Percentiles rank a stretch among this genome's conserved stretches.
Evolutionary conservation across 495 filamentous ascomycete species (phyloP).

Genomic region (Niebla homalea): DNA sequence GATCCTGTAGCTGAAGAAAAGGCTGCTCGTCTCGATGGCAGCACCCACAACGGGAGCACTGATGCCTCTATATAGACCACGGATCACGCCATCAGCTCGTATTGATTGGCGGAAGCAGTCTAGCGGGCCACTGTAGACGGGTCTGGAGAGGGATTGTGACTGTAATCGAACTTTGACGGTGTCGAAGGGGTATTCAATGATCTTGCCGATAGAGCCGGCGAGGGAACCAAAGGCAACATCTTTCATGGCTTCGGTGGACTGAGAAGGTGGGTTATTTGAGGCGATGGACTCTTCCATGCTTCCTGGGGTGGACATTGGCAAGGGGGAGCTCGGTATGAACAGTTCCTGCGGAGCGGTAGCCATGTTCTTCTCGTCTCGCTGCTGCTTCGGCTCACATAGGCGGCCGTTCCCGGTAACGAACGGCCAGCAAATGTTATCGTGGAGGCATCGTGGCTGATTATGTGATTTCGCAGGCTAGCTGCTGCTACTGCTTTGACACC

Average conservation of each 20-base stretch:
- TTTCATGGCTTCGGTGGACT: slow-evolving; percentile 52
- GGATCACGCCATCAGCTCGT: slow-evolving; percentile 53
- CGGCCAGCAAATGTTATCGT: slow-evolving; percentile 1
- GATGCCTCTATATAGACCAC: slow-evolving; percentile 84
- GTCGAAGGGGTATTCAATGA: slow-evolving; percentile 97
- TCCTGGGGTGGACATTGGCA: neutral
- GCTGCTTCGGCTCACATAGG: neutral
- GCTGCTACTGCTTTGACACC: too few relatives aligned
- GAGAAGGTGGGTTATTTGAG: neutral
- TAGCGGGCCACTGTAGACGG: slow-evolving; percentile 75
- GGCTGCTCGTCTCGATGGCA: slow-evolving; percentile 79
- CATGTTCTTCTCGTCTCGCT: too few relatives aligned
- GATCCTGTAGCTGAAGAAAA: slow-evolving; percentile 79
- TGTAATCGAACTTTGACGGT: slow-evolving; percentile 77
- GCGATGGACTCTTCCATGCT: neutral
- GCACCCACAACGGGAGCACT: slow-evolving; percentile 83
- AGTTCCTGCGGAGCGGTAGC: too few relatives aligned
- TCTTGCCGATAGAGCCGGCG: slow-evolving; percentile 84
- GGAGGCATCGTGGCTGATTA: neutral
- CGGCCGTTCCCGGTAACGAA: neutral
- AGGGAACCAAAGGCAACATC: slow-evolving; percentile 72
- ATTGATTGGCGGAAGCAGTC: slow-evolving; percentile 89
- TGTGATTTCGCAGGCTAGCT: too few relatives aligned
- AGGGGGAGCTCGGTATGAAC: too few relatives aligned
- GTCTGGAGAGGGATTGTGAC: slow-evolving; percentile 66